Percentiles rank a stretch among this genome's conserved stretches.
These are phyloP conservation scores for Oryza brachyantha DNA, from an alignment of 176 grass and related monocot genomes.

Conservation along the genomic window DNA sequence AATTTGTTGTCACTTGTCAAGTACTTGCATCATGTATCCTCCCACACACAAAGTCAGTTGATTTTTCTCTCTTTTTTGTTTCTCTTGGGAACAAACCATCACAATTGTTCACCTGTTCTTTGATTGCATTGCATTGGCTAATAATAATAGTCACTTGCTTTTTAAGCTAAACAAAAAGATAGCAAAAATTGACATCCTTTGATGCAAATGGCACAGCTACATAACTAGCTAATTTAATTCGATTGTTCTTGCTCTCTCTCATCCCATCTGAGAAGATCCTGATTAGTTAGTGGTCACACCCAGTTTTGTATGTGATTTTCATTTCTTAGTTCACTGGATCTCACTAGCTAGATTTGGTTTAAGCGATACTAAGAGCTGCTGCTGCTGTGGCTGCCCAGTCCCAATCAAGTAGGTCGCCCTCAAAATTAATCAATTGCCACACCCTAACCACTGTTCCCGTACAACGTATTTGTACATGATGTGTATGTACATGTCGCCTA, in stretches of 20 bases:
- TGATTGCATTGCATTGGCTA: background rate
- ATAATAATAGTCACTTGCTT: constrained; percentile 23
- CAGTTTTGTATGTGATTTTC: background rate
- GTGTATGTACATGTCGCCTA: background rate
- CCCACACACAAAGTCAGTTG: background rate
- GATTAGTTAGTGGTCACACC: constrained; percentile 31
- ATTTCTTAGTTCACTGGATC: background rate
- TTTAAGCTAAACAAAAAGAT: constrained; percentile 23
- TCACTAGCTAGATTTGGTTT: constrained; percentile 19
- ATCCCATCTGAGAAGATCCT: background rate
- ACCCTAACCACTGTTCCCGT: constrained; percentile 1
- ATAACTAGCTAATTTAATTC: background rate
- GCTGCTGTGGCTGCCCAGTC: constrained; percentile 17
- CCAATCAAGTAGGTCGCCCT: constrained; percentile 6
- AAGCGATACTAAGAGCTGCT: background rate
- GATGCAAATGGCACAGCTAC: constrained; percentile 13
- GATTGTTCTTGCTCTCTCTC: background rate
- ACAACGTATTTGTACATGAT: background rate
- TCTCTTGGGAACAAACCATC: background rate
- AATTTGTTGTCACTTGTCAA: constrained; percentile 16
- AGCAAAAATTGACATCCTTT: background rate
- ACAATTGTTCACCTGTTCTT: constrained; percentile 4
- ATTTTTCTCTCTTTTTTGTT: background rate
- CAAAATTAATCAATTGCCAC: constrained; percentile 7
- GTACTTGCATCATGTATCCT: background rate